Evolutionary conservation across 805 yeast species (phyloP), one percentile per base, ranked within the genome.

Genomic region (Yarrowia keelungensis): DNA sequence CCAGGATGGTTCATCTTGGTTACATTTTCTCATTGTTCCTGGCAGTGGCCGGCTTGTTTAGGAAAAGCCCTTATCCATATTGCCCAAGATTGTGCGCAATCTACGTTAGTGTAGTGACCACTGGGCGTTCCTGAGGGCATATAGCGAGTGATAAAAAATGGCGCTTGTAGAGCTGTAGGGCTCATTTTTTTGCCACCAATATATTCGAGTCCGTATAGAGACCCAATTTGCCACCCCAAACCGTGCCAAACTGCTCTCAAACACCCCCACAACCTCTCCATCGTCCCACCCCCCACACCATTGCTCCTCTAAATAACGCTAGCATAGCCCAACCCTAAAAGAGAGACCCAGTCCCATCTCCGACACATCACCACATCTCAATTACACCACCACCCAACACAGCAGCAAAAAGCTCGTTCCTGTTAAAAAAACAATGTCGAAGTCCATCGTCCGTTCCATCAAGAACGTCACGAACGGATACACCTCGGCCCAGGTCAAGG

Each of bases 401-500:
- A 53, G 36, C 45, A 39, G 45, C 36, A 19, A 39, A 38, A 26
- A 39, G 46, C 38, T 26, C 32, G 32, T 26, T 26, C 32, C n/a
- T 16, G 38, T 39, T n/a, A 39, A 49, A 59, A 62, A 53, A 36
- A 49, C 38, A 32, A 65, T 65, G 68, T 65, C 68, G 42, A 90
- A 90, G 75, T 81, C 88, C 14, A 82, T 92, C 71, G 87, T 91
- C 64, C 90, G 97, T 76, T 86, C 91, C 46, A 87, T 92, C 76
- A 93, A 92, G 79, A 94, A 94, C 76, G 93, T 89, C 35, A 88
- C 93, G 77, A 91, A 88, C 75, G 98, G 98, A 49, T 94, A 94
- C 80, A 85, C 97, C 5, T 79, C 89, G 10, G 88, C 91, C 16
- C 98, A 94, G 79, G 88, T 92, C 39, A 82, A 90, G 77, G 97